These are phyloP conservation scores for Trametes meyenii DNA, from an alignment of 768 basidiomycete species.

Conservation along the genomic window DNA sequence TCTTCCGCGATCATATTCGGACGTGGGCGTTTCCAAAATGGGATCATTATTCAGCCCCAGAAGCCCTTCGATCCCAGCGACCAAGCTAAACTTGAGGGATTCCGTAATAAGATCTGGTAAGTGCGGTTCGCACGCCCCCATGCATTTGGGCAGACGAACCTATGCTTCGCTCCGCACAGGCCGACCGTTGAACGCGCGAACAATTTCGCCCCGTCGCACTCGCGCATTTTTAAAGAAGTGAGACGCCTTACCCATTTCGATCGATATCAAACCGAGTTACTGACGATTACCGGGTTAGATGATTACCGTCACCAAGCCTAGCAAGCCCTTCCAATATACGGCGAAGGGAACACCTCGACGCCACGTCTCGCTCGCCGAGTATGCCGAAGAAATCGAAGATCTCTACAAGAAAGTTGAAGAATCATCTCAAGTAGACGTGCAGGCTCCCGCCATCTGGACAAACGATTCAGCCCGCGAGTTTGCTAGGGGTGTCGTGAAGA, in stretches of 20 bases:
- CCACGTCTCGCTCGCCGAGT: conserved; percentile 30
- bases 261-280: neutral
- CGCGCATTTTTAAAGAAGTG: conserved; percentile 39
- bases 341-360: conserved; percentile 36
- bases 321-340: conserved; percentile 36
- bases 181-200: conserved; percentile 31
- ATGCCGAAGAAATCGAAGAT: conserved; percentile 44
- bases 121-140: neutral
- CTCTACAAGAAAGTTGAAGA: conserved; percentile 40
- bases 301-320: conserved; percentile 33
- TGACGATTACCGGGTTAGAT: conserved; percentile 27
- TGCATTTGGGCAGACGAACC: neutral
- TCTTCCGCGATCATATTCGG: conserved; percentile 43
- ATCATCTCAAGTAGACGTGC: conserved; percentile 35
- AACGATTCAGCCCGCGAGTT: conserved; percentile 29
- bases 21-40: conserved; percentile 42
- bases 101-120: conserved; percentile 21
- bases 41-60: conserved; percentile 43
- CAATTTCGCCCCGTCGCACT: conserved; percentile 32
- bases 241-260: neutral
- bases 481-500: conserved; percentile 37
- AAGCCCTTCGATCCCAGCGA: conserved; percentile 35
- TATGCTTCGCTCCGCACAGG: conserved; percentile 18
- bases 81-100: conserved; percentile 14
- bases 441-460: conserved; percentile 34